A percentile compares a stretch with the other conserved stretches of the same genome.
Conservation (phyloP, 2,329 filamentous ascomycete genomes). For the Aureobasidium mangrovei region DNA sequence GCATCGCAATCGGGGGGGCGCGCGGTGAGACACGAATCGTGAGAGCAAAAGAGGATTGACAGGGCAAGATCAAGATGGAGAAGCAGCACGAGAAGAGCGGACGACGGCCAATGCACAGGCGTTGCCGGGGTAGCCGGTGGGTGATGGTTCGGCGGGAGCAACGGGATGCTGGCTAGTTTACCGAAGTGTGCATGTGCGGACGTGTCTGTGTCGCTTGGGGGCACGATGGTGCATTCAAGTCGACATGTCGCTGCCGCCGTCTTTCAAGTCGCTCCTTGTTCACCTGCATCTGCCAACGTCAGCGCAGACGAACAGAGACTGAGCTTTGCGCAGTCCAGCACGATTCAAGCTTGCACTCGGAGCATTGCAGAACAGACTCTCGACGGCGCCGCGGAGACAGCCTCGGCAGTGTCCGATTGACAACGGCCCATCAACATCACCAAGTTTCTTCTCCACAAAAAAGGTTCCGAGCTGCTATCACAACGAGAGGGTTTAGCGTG, state of each 20-base stretch:
- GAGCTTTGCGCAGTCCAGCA: not conserved
- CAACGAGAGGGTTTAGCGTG: not conserved
- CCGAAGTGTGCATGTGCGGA: not conserved
- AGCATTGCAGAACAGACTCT: slow-evolving; percentile 3
- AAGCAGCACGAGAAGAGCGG: not conserved
- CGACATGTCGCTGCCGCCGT: not conserved
- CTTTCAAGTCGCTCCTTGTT: not conserved
- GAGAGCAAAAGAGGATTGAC: not conserved
- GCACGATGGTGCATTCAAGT: not conserved
- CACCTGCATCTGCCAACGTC: not conserved
- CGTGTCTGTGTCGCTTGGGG: not conserved
- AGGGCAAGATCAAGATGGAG: not conserved
- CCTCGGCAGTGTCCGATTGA: not conserved
- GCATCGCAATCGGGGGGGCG: not conserved
- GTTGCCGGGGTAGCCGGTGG: slow-evolving; percentile 1
- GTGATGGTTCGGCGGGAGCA: not conserved
- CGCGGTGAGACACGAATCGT: not conserved
- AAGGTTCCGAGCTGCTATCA: slow-evolving; percentile 5
- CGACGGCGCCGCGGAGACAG: not conserved
- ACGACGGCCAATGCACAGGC: not conserved
- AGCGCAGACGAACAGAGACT: not conserved
- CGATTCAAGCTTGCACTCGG: not conserved
- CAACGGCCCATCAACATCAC: slow-evolving; percentile 5
- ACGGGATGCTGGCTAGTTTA: not conserved
- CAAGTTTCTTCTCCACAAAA: slow-evolving; percentile 7